Percentiles rank a stretch among this genome's conserved stretches.
phyloP scores from a whole-genome alignment of 257 asterid species.

The Salvia rosmarinus region DNA sequence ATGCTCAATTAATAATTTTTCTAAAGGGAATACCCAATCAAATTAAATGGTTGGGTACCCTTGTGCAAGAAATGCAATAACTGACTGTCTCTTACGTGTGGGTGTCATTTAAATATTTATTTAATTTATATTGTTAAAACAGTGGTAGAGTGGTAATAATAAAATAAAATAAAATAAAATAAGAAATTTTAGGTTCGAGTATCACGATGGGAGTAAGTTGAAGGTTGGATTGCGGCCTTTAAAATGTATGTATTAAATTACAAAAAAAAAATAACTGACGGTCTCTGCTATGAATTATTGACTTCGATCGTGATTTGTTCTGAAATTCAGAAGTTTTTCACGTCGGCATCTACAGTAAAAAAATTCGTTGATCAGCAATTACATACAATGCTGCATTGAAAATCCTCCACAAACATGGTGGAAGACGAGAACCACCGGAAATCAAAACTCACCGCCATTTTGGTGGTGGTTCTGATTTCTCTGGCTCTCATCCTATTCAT shows the following conservation, averaged over 20 bases:
- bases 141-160: too few relatives aligned
- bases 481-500: slow-evolving; percentile 29
- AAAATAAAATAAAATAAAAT: too few relatives aligned
- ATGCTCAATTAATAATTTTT: not conserved
- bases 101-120: too few relatives aligned
- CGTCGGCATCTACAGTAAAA: not conserved
- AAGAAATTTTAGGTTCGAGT: too few relatives aligned
- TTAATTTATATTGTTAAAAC: too few relatives aligned
- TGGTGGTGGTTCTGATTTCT: slow-evolving; percentile 44
- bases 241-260: too few relatives aligned
- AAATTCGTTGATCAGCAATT: not conserved
- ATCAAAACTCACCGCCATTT: slow-evolving; percentile 26
- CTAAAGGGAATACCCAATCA: not conserved
- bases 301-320: too few relatives aligned
- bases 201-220: too few relatives aligned
- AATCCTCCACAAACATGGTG: not conserved
- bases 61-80: not conserved
- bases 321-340: too few relatives aligned
- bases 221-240: too few relatives aligned
- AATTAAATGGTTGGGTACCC: not conserved
- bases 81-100: not conserved
- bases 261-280: too few relatives aligned
- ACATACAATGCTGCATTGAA: not conserved
- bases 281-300: not conserved
- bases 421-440: not conserved